A percentile compares a stretch with the other conserved stretches of the same genome.
Conservation (phyloP, 495 filamentous ascomycete species). For the Tuber brumale region DNA sequence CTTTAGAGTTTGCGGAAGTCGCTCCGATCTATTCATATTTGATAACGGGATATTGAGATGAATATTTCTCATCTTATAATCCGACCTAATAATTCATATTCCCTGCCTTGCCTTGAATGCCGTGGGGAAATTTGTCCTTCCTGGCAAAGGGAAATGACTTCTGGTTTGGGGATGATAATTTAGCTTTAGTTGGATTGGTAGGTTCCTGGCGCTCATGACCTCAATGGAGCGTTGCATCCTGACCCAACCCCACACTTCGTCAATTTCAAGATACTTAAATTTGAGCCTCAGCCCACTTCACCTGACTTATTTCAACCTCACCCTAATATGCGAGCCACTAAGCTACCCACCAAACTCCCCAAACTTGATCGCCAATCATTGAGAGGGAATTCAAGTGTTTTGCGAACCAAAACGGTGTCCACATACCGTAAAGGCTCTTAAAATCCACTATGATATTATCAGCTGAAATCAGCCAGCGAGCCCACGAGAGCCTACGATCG, state of each 20-base stretch:
- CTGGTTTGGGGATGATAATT: neutral
- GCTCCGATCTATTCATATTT: neutral
- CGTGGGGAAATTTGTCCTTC: neutral
- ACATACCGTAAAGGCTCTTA: neutral
- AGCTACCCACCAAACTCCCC: neutral
- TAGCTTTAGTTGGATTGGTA: neutral
- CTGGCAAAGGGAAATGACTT: neutral
- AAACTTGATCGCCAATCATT: neutral
- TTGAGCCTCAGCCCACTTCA: neutral
- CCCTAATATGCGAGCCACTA: neutral
- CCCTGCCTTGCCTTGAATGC: neutral
- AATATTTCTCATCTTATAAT: neutral
- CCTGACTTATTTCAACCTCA: neutral
- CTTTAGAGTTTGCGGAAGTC: neutral
- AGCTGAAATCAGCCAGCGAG: neutral
- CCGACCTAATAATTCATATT: neutral
- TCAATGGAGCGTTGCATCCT: neutral
- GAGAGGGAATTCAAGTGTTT: neutral
- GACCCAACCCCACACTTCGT: neutral
- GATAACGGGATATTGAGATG: neutral
- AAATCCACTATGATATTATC: neutral
- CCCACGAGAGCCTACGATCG: neutral
- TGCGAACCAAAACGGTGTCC: neutral
- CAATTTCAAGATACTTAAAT: neutral
- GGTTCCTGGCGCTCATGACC: neutral